Evolutionary conservation across 1,139 yeast genomes (phyloP).

Genomic region (Scheffersomyces titani): DNA sequence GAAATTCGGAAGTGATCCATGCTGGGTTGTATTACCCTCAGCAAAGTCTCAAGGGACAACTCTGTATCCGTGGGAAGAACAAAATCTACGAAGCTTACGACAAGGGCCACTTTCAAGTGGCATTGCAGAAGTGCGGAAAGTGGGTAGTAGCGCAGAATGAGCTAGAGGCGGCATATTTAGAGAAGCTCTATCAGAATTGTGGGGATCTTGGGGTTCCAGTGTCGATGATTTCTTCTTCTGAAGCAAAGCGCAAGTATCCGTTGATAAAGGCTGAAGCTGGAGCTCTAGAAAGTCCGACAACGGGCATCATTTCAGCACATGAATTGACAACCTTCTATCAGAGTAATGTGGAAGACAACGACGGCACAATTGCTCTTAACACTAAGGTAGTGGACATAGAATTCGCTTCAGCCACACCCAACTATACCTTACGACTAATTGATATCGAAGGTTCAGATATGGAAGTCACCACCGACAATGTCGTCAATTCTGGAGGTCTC

Average conservation of each 20-base stretch:
- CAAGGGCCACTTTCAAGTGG: conserved; percentile 49
- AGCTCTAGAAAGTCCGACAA: conserved; percentile 73
- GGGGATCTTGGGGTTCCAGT: conserved; percentile 60
- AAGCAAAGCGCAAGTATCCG: conserved; percentile 59
- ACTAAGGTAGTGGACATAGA: conserved; percentile 55
- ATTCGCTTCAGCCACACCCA: conserved; percentile 17
- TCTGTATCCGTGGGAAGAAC: conserved; percentile 76
- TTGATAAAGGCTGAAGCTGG: conserved; percentile 63
- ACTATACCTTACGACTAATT: conserved; percentile 31
- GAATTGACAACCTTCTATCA: conserved; percentile 63
- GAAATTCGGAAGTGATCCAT: conserved; percentile 91
- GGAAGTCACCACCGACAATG: conserved; percentile 52
- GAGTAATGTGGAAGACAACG: conserved; percentile 52
- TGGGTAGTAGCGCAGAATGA: conserved; percentile 86
- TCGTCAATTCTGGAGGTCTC: conserved; percentile 79
- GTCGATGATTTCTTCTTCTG: conserved; percentile 47
- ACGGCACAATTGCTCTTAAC: conserved; percentile 66
- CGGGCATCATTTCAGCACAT: conserved; percentile 86
- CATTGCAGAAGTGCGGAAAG: conserved; percentile 70
- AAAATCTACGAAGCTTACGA: conserved; percentile 56
- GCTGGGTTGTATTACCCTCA: conserved; percentile 85
- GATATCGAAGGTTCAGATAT: conserved; percentile 40
- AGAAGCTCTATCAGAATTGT: conserved; percentile 52
- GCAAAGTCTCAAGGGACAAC: conserved; percentile 61
- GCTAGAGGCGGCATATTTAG: conserved; percentile 58